phyloP scores from a whole-genome alignment of 306 rosid species.

The Astragalus membranaceus region DNA sequence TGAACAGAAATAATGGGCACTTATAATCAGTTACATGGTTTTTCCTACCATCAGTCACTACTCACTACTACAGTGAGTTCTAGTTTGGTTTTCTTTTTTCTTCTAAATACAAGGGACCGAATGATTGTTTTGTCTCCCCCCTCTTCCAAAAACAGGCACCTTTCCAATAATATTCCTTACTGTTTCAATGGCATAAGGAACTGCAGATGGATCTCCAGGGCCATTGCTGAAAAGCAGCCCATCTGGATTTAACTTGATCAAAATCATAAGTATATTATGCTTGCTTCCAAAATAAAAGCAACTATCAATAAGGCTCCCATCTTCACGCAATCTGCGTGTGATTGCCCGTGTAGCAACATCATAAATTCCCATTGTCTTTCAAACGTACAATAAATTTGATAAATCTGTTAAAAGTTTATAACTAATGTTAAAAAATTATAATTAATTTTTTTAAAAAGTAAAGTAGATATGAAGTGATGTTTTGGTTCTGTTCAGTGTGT shows the following conservation, averaged over 20 bases:
- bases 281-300: conserved; percentile 95
- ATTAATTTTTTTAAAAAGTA: too few species aligned
- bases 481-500: too few species aligned
- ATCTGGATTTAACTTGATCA: conserved; percentile 76
- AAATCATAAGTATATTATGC: conserved; percentile 77
- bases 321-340: conserved; percentile 84
- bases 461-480: too few species aligned
- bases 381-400: too few species aligned
- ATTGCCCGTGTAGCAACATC: conserved; percentile 95
- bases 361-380: too few species aligned
- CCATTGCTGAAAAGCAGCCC: conserved; percentile 95
- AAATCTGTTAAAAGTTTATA: too few species aligned
- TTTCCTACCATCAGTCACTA: neutral
- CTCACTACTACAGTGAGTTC: neutral
- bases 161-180: conserved; percentile 79
- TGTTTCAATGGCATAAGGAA: conserved; percentile 91
- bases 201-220: conserved; percentile 95
- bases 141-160: conserved; percentile 82
- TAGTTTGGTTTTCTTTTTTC: neutral
- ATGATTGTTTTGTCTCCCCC: neutral
- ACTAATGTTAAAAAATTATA: too few species aligned
- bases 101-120: neutral
- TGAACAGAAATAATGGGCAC: neutral
- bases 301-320: conserved; percentile 95
- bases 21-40: neutral